phyloP scores from a whole-genome alignment of 2,329 filamentous ascomycete genomes.

The Apiospora saccharicola region DNA sequence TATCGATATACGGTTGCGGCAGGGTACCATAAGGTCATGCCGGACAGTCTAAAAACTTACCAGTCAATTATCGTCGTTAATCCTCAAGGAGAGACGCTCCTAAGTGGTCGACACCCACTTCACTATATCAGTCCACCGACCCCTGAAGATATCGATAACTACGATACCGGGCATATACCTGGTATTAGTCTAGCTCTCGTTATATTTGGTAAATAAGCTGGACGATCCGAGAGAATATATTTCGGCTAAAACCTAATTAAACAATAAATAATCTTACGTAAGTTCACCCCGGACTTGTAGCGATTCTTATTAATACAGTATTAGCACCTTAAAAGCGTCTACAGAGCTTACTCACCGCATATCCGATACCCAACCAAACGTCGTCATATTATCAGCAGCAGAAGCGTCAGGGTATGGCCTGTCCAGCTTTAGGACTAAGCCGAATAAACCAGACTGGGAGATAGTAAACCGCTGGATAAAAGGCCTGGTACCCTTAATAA shows the following conservation, averaged over 20 bases:
- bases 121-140: too few species aligned
- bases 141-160: too few species aligned
- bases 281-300: not conserved
- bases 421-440: not conserved
- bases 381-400: not conserved
- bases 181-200: too few species aligned
- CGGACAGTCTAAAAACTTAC: too few species aligned
- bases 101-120: too few species aligned
- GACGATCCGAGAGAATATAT: not conserved
- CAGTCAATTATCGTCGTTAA: too few species aligned
- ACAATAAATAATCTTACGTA: not conserved
- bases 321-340: not conserved
- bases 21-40: too few species aligned
- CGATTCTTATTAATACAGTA: slow-evolving; percentile 1
- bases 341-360: not conserved
- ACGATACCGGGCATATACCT: too few species aligned
- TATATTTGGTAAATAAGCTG: too few species aligned
- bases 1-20: too few species aligned
- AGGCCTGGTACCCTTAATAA: not conserved
- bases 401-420: not conserved
- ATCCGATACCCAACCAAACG: not conserved
- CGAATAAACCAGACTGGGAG: slow-evolving; percentile 1
- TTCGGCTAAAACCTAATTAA: not conserved
- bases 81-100: too few species aligned
- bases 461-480: not conserved